phyloP scores from a whole-genome alignment of 139 green algal species.

The Chlorella sp. region DNA sequence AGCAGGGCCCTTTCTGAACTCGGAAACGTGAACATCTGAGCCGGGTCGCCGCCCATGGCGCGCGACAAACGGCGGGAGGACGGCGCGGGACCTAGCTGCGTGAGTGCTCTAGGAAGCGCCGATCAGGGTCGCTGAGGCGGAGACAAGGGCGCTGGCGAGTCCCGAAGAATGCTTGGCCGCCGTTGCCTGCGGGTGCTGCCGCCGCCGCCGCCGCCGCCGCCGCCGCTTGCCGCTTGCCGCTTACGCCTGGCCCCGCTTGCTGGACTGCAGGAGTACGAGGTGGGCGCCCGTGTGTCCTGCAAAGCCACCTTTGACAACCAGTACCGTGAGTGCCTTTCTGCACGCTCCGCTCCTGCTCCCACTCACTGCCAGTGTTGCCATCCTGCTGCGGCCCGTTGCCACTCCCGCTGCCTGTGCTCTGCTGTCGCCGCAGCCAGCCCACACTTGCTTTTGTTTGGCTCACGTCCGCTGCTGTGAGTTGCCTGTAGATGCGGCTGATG shows the following conservation, averaged over 20 bases:
- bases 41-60: not conserved
- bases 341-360: not conserved
- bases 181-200: not conserved
- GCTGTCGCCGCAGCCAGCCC: not conserved
- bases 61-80: slow-evolving; percentile 5
- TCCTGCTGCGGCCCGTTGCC: too few species aligned
- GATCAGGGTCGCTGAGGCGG: not conserved
- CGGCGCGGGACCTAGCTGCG: not conserved
- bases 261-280: slow-evolving; percentile 29
- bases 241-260: not conserved
- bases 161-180: not conserved
- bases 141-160: not conserved
- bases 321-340: slow-evolving; percentile 43
- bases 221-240: not conserved
- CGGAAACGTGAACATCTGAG: too few species aligned
- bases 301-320: slow-evolving; percentile 62
- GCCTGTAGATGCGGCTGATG: slow-evolving; percentile 50
- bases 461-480: not conserved
- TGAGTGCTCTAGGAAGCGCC: not conserved
- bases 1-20: not conserved
- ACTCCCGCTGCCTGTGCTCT: too few species aligned
- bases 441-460: not conserved
- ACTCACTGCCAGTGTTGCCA: too few species aligned
- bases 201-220: not conserved
- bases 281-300: slow-evolving; percentile 50